Percentiles rank a stretch among this genome's conserved stretches.
Conservation (phyloP, 2,329 filamentous ascomycete species). For the Pyrenochaeta sp. region DNA sequence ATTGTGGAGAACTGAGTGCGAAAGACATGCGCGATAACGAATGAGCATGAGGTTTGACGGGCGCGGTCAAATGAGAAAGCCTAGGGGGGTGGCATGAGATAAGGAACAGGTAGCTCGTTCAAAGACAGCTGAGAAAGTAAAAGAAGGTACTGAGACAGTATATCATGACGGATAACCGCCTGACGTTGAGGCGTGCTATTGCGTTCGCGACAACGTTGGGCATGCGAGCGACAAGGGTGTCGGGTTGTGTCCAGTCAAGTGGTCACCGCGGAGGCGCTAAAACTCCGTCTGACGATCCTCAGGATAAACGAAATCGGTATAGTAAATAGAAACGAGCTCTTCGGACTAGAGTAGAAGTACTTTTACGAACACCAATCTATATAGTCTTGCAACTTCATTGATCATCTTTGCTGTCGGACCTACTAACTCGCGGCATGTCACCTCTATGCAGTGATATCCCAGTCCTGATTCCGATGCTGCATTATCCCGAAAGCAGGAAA, state of each 20-base stretch:
- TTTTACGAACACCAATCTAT: background rate
- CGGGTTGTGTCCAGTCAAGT: background rate
- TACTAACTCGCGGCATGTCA: background rate
- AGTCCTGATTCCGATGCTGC: background rate
- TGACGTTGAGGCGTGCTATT: constrained; percentile 29
- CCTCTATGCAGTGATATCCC: no score
- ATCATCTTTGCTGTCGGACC: background rate
- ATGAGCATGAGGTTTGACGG: background rate
- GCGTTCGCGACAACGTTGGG: constrained; percentile 6
- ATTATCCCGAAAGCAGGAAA: background rate
- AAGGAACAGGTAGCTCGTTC: constrained; percentile 1
- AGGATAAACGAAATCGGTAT: background rate
- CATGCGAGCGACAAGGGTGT: constrained; percentile 13
- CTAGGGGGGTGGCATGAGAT: background rate
- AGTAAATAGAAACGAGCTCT: background rate
- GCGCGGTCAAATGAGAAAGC: background rate
- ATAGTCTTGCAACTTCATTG: background rate
- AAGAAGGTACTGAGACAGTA: constrained; percentile 10
- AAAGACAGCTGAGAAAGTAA: constrained; percentile 2
- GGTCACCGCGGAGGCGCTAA: background rate
- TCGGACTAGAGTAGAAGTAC: background rate
- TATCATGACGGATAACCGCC: constrained; percentile 18
- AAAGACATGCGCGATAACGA: constrained; percentile 11
- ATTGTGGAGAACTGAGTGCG: background rate
- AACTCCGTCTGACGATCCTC: background rate